Evolutionary conservation across 2,329 filamentous ascomycete species (phyloP), one percentile per base, ranked within the genome.

Genomic region (Hymenoscyphus albidus): DNA sequence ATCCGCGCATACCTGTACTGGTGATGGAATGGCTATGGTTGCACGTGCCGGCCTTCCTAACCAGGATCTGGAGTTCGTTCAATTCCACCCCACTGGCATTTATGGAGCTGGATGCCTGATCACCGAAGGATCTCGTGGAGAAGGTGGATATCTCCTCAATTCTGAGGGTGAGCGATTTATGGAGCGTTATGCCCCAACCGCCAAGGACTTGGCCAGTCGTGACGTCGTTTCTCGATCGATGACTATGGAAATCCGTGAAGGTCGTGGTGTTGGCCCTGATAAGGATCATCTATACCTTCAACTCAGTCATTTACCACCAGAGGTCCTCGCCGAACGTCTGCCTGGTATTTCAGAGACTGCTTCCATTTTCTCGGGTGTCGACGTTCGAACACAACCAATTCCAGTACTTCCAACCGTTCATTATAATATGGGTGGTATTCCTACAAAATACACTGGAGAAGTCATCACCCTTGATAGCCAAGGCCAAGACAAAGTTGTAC

Each of bases 341-440:
- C 94, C 94, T 64, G 94, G 94, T 87, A 99, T 99, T 78, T 97
- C 94, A 48, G 95, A 99, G 84, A 99, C 95, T 40, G 95, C 94
- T 62, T 93, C 92, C 73, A 98, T 98, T 75, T 99, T 99, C 80
- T 86, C 94, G 66, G 94, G 95, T 81, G 93, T 99, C 73, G 95
- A 99, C 78, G 94, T 99, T 72, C 90, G 88, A 76, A 97, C 97
- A 84, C 91, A 97, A 81, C 94, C 94, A 70, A 98, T 98, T 73
- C 94, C 94, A 67, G 94, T 98, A 70, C 85, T 98, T 68, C 94
- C 94, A 65, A 98, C 94, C 56, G 94, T 97, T 71, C 93, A 99
- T 85, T 99, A 99, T 86, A 97, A 97, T 86, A 99, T 98, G 95
- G 94, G 94, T 80, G 94, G 95, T 85, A 97, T 99, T 73, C 94